These are phyloP conservation scores for Oryza glaberrima DNA, from an alignment of 176 grass and related monocot species.

Conservation along the genomic window DNA sequence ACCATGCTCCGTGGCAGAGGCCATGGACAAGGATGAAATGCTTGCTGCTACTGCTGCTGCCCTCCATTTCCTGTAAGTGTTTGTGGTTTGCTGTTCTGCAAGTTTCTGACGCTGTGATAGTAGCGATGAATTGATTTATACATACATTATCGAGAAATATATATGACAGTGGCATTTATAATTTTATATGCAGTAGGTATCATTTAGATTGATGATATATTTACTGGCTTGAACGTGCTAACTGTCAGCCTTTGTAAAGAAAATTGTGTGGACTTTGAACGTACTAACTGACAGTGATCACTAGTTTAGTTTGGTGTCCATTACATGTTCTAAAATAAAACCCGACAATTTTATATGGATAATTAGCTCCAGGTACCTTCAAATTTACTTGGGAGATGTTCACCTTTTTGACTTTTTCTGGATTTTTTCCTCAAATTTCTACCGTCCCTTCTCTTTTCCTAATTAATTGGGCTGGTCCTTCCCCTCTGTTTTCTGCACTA, in stretches of 20 bases:
- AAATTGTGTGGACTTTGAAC: not conserved
- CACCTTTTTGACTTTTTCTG: too few species aligned
- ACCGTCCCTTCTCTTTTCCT: too few species aligned
- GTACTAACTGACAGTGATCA: too few species aligned
- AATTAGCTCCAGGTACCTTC: too few species aligned
- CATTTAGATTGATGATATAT: not conserved
- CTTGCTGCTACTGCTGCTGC: not conserved
- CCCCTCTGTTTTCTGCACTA: not conserved
- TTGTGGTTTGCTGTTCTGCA: not conserved
- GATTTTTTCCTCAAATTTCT: too few species aligned
- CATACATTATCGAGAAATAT: not conserved
- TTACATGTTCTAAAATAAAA: too few species aligned
- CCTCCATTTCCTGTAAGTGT: slow-evolving; percentile 32
- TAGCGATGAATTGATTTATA: not conserved
- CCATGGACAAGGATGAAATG: slow-evolving; percentile 66
- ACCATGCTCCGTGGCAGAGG: slow-evolving; percentile 50
- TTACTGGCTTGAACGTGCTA: not conserved
- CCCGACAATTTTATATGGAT: too few species aligned
- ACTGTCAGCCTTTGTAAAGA: not conserved
- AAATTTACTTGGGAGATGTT: too few species aligned
- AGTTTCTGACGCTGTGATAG: not conserved
- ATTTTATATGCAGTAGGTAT: not conserved
- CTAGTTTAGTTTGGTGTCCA: too few species aligned
- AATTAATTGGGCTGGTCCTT: too few species aligned
- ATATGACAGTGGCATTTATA: not conserved